Percentiles rank a stretch among this genome's conserved stretches.
Conservation (phyloP, 176 grass and related monocot species). For the Triticum dicoccoides region DNA sequence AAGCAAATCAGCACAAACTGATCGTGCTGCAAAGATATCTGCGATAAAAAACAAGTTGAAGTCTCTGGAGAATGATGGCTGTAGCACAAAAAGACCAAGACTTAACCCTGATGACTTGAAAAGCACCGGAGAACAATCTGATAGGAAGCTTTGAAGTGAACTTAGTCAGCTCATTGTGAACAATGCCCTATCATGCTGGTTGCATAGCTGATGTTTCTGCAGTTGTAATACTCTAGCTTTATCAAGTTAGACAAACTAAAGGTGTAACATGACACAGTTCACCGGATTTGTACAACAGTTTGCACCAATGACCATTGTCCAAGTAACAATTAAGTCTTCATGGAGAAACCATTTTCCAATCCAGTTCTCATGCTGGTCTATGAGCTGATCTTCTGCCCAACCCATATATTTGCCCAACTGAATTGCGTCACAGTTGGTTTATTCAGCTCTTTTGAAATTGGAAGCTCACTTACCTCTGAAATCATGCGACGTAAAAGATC, state of each 20-base stretch:
- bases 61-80: slow-evolving; percentile 64
- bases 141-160: slow-evolving; percentile 28
- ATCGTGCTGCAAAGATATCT: slow-evolving; percentile 69
- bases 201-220: slow-evolving; percentile 21
- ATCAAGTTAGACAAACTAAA: neutral
- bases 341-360: slow-evolving; percentile 4
- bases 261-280: slow-evolving; percentile 25
- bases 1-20: slow-evolving; percentile 46
- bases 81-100: slow-evolving; percentile 66
- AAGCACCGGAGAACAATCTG: slow-evolving; percentile 1
- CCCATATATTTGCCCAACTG: neutral
- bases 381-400: neutral
- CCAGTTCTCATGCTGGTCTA: neutral
- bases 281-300: slow-evolving; percentile 19
- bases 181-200: neutral
- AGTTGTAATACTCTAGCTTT: slow-evolving; percentile 21
- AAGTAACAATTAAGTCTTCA: neutral
- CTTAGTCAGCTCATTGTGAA: neutral
- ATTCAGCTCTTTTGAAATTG: neutral
- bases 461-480: neutral
- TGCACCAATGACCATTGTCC: slow-evolving; percentile 7
- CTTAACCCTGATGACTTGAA: slow-evolving; percentile 26
- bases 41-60: slow-evolving; percentile 83
- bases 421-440: slow-evolving; percentile 14
- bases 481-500: neutral